Evolutionary conservation across 805 yeast species (phyloP), one percentile per base, ranked within the genome.

Genomic region (Candida ficus): DNA sequence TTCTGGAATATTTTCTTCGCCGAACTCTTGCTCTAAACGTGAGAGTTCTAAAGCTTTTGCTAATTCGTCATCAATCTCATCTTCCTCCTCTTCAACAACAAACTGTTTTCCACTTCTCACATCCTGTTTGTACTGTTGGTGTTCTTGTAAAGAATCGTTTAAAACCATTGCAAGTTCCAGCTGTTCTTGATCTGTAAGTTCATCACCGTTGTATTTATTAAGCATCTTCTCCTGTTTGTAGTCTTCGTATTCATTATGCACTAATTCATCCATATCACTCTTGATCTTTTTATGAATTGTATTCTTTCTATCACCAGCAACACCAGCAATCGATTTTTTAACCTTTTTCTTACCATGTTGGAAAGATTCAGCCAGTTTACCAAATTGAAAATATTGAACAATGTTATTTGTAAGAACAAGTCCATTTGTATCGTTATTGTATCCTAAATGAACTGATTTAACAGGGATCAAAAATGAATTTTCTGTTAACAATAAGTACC

Each of bases 81-180:
- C 46, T 11, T 29, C 32, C 8, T 28, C 39, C 20, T 13, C 33
- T 12, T 17, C 17, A 8, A n/a, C 18, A 1, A 33, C 16, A 4
- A 22, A 13, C 14, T 35, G 33, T 9, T 20, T 32, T 9, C 38
- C 37, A 4, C 25, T 33, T n/a, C 31, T 28, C 3, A 29, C 12
- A 43, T 43, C 29, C 33, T n/a, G 25, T 45, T 50, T 31, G 44
- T 13, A 38, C 20, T 33, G 13, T 4, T 26, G 29, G 9, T 40
- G 35, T 6, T 47, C 46, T n/a, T 53, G 44, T 18, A 52, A 5
- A 0, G 59, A 54, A 5, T 39, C 17, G 28, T 50, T 54, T 25
- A 55, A 26, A 1, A 54, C 58, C 46, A 53, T 49, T 0, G 59
- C 61, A 12, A 56, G 35, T 34, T 56, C 57, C 2, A 56, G 29